Base-by-base conservation (phyloP, 176 grass and related monocot species). In the Oryza nivara region DNA sequence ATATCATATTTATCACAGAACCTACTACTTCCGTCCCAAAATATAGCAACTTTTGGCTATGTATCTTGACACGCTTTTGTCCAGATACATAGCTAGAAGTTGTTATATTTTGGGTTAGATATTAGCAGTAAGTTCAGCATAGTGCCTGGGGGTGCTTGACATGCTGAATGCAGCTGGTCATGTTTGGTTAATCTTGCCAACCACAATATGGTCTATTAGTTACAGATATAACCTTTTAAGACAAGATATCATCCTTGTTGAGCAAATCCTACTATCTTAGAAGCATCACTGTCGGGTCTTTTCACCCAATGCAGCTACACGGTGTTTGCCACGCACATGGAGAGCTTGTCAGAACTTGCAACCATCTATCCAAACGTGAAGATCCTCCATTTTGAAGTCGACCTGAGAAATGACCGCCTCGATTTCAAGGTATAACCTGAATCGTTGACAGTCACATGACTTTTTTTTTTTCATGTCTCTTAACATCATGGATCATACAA, bases 291-390 rank as follows among this genome's bases (percentile, higher is more conserved):
- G 4, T 41, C 36, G 26, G 48, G 23, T 36, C 40, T 48, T 48
- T 71, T 48, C 40, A 23, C 84, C 80, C 80, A 44, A 20, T 86
- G 68, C 74, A 98, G 96, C 32, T 98, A 92, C 65, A 93, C 91
- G 19, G 80, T 98, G 84, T 98, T 98, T 90, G 92, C 95, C 77
- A 98, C 92, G 2, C 95, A 98, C 28, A 98, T 98, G 96, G 96
- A 93, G 77, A 87, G 91, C 45, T 80, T 98, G 56, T 95, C 96
- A 84, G 96, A 95, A 86, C 85, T 98, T 74, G 91, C 92, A 75
- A 93, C 89, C 0, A 72, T 98, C 68, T 98, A 98, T 90, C 96
- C 96, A 74, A 98, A 98, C 76, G 92, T 98, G 85, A 98, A 95
- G 87, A 87, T 89, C 88, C 92, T 95, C 74, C 96, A 98, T 88